phyloP scores from a whole-genome alignment of 768 basidiomycete species.

The Clavaria fumosa region DNA sequence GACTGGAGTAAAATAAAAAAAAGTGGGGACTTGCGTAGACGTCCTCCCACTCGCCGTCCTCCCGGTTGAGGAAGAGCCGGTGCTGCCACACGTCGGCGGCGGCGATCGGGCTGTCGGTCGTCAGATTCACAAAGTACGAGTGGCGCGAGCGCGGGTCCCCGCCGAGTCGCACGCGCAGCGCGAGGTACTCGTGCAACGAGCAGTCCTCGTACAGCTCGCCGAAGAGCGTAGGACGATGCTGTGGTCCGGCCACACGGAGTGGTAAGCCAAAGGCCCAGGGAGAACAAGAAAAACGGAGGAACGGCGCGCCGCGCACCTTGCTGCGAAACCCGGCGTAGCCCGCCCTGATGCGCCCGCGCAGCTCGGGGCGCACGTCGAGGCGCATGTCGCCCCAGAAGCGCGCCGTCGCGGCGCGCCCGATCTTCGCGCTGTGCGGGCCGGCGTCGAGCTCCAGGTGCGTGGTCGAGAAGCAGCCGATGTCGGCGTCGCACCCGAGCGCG shows the following conservation, averaged over 20 bases:
- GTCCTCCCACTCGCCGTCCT: conserved; percentile 64
- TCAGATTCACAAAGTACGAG: conserved; percentile 89
- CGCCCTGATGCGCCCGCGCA: conserved; percentile 53
- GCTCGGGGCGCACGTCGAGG: conserved; percentile 48
- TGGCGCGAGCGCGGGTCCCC: conserved; percentile 65
- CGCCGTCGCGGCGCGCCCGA: conserved; percentile 37
- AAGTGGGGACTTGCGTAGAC: conserved; percentile 42
- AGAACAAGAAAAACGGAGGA: conserved; percentile 3
- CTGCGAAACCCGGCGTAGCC: conserved; percentile 90
- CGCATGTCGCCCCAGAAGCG: conserved; percentile 74
- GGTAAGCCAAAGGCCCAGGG: not conserved
- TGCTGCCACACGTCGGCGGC: conserved; percentile 92
- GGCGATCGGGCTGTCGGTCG: conserved; percentile 72
- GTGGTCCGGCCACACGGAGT: not conserved
- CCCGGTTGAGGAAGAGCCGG: conserved; percentile 60
- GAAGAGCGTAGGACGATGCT: conserved; percentile 73
- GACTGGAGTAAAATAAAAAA: conserved; percentile 7
- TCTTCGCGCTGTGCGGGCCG: conserved; percentile 27
- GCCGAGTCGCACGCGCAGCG: conserved; percentile 59
- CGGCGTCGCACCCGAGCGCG: conserved; percentile 72
- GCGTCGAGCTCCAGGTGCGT: conserved; percentile 61
- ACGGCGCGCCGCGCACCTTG: conserved; percentile 34
- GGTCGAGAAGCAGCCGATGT: conserved; percentile 75
- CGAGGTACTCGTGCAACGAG: conserved; percentile 65
- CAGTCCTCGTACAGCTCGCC: conserved; percentile 79